These are phyloP conservation scores for Fusarium palustre DNA, from an alignment of 2,329 filamentous ascomycete species.

Conservation along the genomic window DNA sequence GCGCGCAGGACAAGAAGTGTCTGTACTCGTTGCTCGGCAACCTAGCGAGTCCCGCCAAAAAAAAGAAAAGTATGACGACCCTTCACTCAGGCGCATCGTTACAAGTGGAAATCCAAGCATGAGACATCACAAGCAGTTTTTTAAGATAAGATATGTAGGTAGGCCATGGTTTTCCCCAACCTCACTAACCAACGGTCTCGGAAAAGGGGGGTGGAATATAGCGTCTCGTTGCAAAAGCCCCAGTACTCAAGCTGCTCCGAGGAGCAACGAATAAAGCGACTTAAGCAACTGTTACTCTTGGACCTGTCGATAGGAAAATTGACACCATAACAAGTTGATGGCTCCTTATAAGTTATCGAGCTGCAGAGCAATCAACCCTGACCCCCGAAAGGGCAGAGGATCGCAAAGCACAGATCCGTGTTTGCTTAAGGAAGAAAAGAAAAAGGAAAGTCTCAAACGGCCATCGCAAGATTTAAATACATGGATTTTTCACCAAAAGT, in stretches of 20 bases:
- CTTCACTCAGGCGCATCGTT: no score
- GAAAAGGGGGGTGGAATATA: constrained; percentile 93
- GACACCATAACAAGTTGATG: constrained; percentile 80
- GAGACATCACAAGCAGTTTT: neutral
- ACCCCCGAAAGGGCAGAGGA: constrained; percentile 70
- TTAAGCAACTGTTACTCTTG: constrained; percentile 77
- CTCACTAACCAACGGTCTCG: constrained; percentile 90
- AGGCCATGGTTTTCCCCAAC: constrained; percentile 89
- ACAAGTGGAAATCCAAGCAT: neutral
- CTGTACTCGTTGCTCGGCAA: constrained; percentile 1
- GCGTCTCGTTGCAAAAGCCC: constrained; percentile 70
- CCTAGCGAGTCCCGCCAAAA: neutral
- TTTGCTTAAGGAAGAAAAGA: constrained; percentile 54
- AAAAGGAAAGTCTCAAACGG: constrained; percentile 50
- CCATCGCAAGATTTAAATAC: constrained; percentile 31
- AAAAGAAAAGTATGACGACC: neutral
- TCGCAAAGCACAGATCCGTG: constrained; percentile 87
- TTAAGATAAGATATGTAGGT: constrained; percentile 67
- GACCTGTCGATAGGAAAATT: constrained; percentile 96
- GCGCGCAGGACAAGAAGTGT: neutral
- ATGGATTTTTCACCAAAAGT: neutral
- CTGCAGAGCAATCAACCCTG: constrained; percentile 84
- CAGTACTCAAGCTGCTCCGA: constrained; percentile 73
- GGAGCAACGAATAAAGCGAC: constrained; percentile 74
- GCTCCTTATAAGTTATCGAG: constrained; percentile 85